Percentiles rank a stretch among this genome's conserved stretches.
Conservation (phyloP, 306 rosid species). For the Trichosanthes truncata region DNA sequence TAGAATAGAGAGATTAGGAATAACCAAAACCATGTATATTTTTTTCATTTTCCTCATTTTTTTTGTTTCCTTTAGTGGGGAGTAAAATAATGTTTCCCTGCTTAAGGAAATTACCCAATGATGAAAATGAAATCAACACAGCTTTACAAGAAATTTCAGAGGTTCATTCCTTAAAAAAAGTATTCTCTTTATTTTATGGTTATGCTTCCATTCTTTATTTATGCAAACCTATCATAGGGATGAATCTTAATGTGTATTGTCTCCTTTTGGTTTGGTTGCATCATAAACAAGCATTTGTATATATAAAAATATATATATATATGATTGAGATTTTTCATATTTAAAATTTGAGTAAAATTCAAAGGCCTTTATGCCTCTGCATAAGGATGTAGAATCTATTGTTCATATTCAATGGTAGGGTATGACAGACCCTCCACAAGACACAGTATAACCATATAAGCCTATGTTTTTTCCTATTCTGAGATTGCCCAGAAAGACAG, state of each 20-base stretch:
- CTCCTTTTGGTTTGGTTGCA: background rate
- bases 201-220: background rate
- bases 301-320: background rate
- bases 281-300: background rate
- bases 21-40: background rate
- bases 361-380: background rate
- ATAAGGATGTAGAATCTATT: background rate
- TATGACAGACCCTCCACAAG: background rate
- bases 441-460: background rate
- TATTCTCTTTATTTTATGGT: background rate
- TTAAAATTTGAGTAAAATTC: background rate
- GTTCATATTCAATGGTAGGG: background rate
- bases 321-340: background rate
- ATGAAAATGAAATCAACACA: background rate
- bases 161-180: background rate
- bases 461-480: background rate
- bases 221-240: background rate
- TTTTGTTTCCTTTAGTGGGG: constrained; percentile 7
- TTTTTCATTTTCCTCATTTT: background rate
- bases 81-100: background rate
- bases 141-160: background rate
- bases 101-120: background rate
- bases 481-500: background rate
- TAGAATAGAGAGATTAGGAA: background rate
- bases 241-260: background rate